Conservation (phyloP, 441 rosid genomes). For the Erodium moschatum region DNA sequence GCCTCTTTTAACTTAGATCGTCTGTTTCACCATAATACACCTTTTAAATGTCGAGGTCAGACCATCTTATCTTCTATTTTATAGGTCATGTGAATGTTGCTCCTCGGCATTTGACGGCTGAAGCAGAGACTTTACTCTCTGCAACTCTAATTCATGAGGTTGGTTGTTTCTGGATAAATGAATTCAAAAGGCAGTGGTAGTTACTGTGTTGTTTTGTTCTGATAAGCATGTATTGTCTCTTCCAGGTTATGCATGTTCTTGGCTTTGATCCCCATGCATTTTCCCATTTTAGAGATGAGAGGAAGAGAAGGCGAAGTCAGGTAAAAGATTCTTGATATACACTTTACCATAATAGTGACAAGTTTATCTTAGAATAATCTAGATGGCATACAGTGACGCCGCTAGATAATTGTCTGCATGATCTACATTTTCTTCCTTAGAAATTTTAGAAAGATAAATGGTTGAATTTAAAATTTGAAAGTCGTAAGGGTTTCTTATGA, state of each 20-base stretch:
- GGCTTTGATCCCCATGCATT: slow-evolving; percentile 99
- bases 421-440: not conserved
- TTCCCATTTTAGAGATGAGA: slow-evolving; percentile 95
- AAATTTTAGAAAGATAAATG: not conserved
- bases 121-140: slow-evolving; percentile 90
- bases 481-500: not conserved
- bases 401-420: not conserved
- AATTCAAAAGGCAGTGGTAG: slow-evolving; percentile 9
- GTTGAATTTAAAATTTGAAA: not conserved
- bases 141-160: slow-evolving; percentile 97
- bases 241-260: slow-evolving; percentile 96
- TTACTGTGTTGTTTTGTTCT: slow-evolving; percentile 13
- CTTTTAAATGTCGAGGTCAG: slow-evolving; percentile 17
- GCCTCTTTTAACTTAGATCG: slow-evolving; percentile 1
- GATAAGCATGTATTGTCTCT: slow-evolving; percentile 13
- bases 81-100: slow-evolving; percentile 98
- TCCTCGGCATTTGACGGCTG: slow-evolving; percentile 96
- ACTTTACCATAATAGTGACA: not conserved
- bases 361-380: not conserved
- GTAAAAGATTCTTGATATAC: slow-evolving; percentile 30
- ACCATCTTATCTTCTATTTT: slow-evolving; percentile 15
- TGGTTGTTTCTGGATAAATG: slow-evolving; percentile 18
- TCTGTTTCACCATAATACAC: not conserved
- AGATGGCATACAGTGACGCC: not conserved
- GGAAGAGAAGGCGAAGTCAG: slow-evolving; percentile 87